Evolutionary conservation across 352 stramenopile species (phyloP), one percentile per base, ranked within the genome.

Genomic region (Pythium phragmitis): DNA sequence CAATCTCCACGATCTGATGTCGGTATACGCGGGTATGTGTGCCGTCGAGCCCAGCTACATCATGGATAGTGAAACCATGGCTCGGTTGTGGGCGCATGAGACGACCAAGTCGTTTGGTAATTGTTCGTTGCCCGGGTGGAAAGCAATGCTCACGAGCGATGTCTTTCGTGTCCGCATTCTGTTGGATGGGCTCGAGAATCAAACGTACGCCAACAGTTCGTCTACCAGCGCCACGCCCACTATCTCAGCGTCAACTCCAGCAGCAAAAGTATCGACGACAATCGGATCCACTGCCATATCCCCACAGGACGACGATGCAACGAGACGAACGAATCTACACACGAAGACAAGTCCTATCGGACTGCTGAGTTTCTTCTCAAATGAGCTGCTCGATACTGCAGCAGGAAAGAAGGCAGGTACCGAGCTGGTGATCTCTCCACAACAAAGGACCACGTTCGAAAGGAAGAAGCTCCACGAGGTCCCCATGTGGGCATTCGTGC

Each of bases 21-120:
- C 66, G 19, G 75, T 89, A 1, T 87, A 86, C 30, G 65, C 82
- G 39, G 76, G 76, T 14, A 61, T 91, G 4, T 80, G 69, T 9
- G 64, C 67, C 12, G 80, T 86, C 0, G 55, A 66, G 9, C 61
- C 71, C 0, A 73, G 59, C 4, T 69, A 74, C 14, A 33, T 89
- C 13, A 48, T 74, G 1, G 78, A 88, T 19, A 52, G 51, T 3
- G 76, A 84, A 17, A 86, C 70, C 3, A 55, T 89, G 9, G 9
- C 79, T 26, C 54, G 78, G 1, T 52, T 91, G 5, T 88, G 76
- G 78, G 71, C 67, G 1, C 80, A 91, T 60, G 82, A 91, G 57
- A 72, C 56, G 4, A 33, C 60, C 16, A 69, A 74, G 4, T 72
- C 76, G 4, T 72, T 91, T 14, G 46, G 63, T 17, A 71, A 81